Evolutionary conservation across 768 basidiomycete genomes (phyloP), one percentile per base, ranked within the genome.

Genomic region (Lentinula boryana): DNA sequence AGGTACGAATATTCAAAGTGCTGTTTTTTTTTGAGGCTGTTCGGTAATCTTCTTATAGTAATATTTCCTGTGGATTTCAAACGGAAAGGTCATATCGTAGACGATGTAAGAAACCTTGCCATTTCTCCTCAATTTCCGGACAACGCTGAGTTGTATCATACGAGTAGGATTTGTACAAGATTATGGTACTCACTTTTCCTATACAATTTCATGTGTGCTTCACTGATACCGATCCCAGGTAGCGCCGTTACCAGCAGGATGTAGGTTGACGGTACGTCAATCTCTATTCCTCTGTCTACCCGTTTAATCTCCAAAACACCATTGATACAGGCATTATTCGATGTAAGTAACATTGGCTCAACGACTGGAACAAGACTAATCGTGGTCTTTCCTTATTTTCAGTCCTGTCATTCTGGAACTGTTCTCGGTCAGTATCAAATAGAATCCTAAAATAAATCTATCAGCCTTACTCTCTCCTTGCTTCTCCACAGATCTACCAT

Each of bases 51-150:
- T 3, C 27, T 8, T 35, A 1, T 62, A 89, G 89, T 87, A 27
- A 95, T 98, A 65, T 98, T 86, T 69, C 97, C 96, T 0, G 69
- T 95, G 18, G 96, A 99, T 72, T 91, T 86, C 77, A 82, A 91
- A 75, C 72, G 76, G 44, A 76, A 76, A 0, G 91, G 93, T 0
- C 80, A 89, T 58, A 95, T 99, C 58, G 74, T 93, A 16, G 96
- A 84, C 66, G 82, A 84, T 69, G 83, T 82, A 55, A 10, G 78
- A 71, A 5, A 9, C 46, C n/a, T 21, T 41, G 40, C 33, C 2
- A 40, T 18, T 15, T 40, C 18, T 40, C 21, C 8, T 18, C 12
- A 36, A 12, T 18, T 35, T 18, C 13, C 13, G 36, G 36, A 8
- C 13, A 13, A 31, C 3, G 3, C 21, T 60, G 43, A 41, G 18